Conservation (phyloP, 768 basidiomycete genomes). For the Paxillus involutus region DNA sequence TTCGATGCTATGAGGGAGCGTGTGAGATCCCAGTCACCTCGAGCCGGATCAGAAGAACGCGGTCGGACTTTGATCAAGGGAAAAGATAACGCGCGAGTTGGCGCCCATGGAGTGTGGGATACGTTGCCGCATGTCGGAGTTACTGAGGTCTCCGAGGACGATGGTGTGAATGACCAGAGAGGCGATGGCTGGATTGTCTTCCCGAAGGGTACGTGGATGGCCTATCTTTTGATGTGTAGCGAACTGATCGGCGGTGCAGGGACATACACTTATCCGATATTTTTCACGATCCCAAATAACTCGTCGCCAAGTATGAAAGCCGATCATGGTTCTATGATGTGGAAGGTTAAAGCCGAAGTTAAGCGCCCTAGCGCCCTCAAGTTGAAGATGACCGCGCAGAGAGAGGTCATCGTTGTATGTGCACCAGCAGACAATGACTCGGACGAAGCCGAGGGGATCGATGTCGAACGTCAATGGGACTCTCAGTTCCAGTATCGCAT, state of each 20-base stretch:
- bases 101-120: background rate
- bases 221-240: constrained; percentile 32
- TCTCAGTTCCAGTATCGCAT: constrained; percentile 82
- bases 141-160: constrained; percentile 25
- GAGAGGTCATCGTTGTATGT: constrained; percentile 75
- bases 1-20: constrained; percentile 44
- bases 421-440: constrained; percentile 47
- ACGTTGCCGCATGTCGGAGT: constrained; percentile 29
- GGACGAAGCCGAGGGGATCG: constrained; percentile 76
- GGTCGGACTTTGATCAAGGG: constrained; percentile 31
- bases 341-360: constrained; percentile 79
- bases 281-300: constrained; percentile 79
- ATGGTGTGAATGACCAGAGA: constrained; percentile 28
- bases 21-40: constrained; percentile 50
- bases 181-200: constrained; percentile 82
- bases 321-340: constrained; percentile 74
- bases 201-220: constrained; percentile 58
- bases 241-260: constrained; percentile 68
- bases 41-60: constrained; percentile 16
- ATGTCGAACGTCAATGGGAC: constrained; percentile 91
- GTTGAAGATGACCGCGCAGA: constrained; percentile 61
- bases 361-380: constrained; percentile 82
- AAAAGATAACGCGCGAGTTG: constrained; percentile 28
- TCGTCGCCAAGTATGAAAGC: constrained; percentile 77
- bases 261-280: constrained; percentile 92